Percentiles rank a stretch among this genome's conserved stretches.
Evolutionary conservation across 192 early-diverging fungal species (phyloP).

Genomic region (Endogone sp.): DNA sequence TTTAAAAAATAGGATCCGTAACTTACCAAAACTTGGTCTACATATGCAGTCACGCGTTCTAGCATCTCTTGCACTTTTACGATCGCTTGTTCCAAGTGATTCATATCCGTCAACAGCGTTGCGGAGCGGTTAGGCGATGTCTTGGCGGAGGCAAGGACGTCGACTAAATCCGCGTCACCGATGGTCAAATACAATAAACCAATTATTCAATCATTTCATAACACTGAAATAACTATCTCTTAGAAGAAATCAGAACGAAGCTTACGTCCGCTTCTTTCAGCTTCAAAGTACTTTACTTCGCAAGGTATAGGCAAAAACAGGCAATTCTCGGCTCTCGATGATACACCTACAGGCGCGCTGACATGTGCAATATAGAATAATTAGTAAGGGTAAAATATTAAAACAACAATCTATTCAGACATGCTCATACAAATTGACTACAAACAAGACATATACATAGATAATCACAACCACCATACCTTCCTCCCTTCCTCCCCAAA

Average conservation of each 20-base stretch:
- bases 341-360: constrained; percentile 73
- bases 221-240: no score
- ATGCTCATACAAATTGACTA: no score
- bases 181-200: no score
- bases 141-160: constrained; percentile 63
- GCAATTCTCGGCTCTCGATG: constrained; percentile 72
- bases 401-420: no score
- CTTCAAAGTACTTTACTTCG: constrained; percentile 87
- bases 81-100: constrained; percentile 80
- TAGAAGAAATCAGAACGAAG: no score
- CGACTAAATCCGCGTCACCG: constrained; percentile 51
- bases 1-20: not conserved
- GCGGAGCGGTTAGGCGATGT: constrained; percentile 46
- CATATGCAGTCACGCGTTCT: constrained; percentile 76
- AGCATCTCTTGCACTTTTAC: constrained; percentile 79
- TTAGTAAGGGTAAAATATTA: not conserved
- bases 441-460: not conserved
- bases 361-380: constrained; percentile 7
- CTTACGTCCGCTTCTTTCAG: constrained; percentile 80
- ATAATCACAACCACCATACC: not conserved
- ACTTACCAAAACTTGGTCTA: constrained; percentile 66
- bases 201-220: no score
- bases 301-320: constrained; percentile 87
- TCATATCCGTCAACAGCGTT: constrained; percentile 82
- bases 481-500: not conserved